These are phyloP conservation scores for Stagonosporopsis cucurbitacearum DNA, from an alignment of 2,329 filamentous ascomycete species.

Conservation along the genomic window DNA sequence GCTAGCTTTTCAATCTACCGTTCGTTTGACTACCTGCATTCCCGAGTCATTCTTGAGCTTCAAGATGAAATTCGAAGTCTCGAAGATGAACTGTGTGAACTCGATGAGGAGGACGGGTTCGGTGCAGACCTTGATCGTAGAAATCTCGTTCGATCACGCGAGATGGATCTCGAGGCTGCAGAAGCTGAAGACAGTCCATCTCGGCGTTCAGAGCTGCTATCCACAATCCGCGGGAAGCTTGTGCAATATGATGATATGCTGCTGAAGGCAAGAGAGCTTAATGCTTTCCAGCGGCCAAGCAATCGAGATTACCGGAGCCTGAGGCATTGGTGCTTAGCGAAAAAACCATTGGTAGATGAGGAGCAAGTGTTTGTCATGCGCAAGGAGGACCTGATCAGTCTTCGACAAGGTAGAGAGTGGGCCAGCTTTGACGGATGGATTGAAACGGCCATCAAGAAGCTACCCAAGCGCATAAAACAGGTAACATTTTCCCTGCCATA, in stretches of 20 bases:
- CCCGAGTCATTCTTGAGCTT: constrained; percentile 41
- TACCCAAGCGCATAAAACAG: not conserved
- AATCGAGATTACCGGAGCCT: constrained; percentile 44
- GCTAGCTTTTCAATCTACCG: constrained; percentile 45
- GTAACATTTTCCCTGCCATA: not conserved
- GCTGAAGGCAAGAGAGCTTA: constrained; percentile 41
- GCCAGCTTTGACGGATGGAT: constrained; percentile 46
- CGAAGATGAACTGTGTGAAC: constrained; percentile 33
- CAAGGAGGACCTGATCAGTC: constrained; percentile 47
- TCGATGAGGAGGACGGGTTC: constrained; percentile 20
- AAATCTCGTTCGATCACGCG: no score
- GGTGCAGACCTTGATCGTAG: not conserved
- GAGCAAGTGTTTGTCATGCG: constrained; percentile 37
- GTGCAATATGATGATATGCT: constrained; percentile 39
- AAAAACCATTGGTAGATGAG: constrained; percentile 33
- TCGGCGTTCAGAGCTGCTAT: constrained; percentile 5
- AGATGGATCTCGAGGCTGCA: not conserved
- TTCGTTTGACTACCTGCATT: constrained; percentile 42
- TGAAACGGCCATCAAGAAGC: constrained; percentile 19
- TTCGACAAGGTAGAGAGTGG: constrained; percentile 46
- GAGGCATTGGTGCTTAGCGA: constrained; percentile 37
- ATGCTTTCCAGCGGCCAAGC: constrained; percentile 42
- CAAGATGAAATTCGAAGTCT: constrained; percentile 45
- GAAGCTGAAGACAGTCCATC: not conserved
- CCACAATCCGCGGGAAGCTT: constrained; percentile 23